These are phyloP conservation scores for Hansenula lynferdii DNA, from an alignment of 1,139 yeast genomes.

Conservation along the genomic window DNA sequence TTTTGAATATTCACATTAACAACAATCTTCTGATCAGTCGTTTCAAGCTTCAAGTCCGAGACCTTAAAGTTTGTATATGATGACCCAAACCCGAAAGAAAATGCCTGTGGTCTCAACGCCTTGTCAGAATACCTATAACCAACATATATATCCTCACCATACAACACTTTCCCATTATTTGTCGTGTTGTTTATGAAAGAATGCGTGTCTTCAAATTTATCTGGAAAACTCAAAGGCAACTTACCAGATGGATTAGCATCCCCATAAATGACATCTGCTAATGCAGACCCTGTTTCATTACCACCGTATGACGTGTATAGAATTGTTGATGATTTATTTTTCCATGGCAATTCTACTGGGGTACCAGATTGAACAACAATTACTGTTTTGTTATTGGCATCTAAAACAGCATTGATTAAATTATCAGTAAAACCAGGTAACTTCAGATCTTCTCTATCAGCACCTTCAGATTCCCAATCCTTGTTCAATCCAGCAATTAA, in stretches of 20 bases:
- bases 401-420: constrained; percentile 39
- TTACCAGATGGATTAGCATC: constrained; percentile 63
- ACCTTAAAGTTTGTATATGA: constrained; percentile 47
- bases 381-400: constrained; percentile 46
- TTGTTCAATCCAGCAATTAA: constrained; percentile 40
- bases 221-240: constrained; percentile 55
- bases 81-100: constrained; percentile 59
- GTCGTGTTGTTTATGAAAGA: constrained; percentile 42
- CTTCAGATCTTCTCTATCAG: constrained; percentile 23
- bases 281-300: constrained; percentile 43
- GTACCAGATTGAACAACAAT: constrained; percentile 60
- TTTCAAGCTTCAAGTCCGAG: constrained; percentile 23
- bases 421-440: constrained; percentile 46
- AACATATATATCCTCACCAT: constrained; percentile 46
- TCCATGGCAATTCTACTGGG: constrained; percentile 60
- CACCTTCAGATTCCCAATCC: constrained; percentile 48
- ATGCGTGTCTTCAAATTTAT: constrained; percentile 40
- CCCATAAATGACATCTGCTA: constrained; percentile 60
- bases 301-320: constrained; percentile 51
- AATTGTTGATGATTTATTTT: constrained; percentile 38
- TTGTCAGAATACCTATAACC: constrained; percentile 60
- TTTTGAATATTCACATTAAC: constrained; percentile 38
- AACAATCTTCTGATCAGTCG: constrained; percentile 25
- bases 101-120: constrained; percentile 38
- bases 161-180: constrained; percentile 48